Base-by-base conservation (phyloP, 2,329 filamentous ascomycete species). In the Pyricularia pennisetigena region DNA sequence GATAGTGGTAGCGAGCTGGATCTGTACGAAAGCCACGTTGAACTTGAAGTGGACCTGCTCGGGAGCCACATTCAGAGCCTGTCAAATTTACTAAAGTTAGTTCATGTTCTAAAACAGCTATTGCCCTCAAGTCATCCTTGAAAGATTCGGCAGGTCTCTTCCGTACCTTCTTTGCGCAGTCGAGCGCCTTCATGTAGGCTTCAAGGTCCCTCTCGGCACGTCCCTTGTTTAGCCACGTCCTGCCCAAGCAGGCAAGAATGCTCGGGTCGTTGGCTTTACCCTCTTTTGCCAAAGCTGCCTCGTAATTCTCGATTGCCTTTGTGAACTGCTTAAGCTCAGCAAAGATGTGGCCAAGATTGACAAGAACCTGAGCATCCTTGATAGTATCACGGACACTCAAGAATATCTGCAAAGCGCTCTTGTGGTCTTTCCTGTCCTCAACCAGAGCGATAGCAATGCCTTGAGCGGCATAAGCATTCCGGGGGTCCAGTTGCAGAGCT, bases 1-100 rank as follows among this genome's bases (percentile, higher is more conserved):
- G 68, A 97, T 88, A 32, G 91, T 87, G 64, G 90, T 90, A 24
- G 94, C 94, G 68, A 98, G 88, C 77, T 97, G 94, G 71, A 97
- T 96, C 76, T 98, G 95, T 30, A 98, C 92, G 75, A 97, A 99
- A 0, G 95, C 95, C 30, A 99, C 92, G 75, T 99, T 99, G 85
- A 99, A 99, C 77, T 95, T 93, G 78, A 95, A 92, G 78, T 97
- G 93, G 32, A 94, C 85, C 74, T 97, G 92, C 4, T 95, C 91
- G 0, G 93, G 91, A 0, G 91, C 88, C 68, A 91, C 86, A 68
- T 88, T 86, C 23, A 97, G 86, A 29, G 94, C 93, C 86, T 90
- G 35, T 24, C 32, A 32, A 23, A 6, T 28, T 66, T 23, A n/a
- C 24, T 66, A 57, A 30, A 49, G 23, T 59, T 2, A 28, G 65